A percentile compares a stretch with the other conserved stretches of the same genome.
Conservation (phyloP, 352 stramenopile genomes). For the Bremia lactucae region DNA sequence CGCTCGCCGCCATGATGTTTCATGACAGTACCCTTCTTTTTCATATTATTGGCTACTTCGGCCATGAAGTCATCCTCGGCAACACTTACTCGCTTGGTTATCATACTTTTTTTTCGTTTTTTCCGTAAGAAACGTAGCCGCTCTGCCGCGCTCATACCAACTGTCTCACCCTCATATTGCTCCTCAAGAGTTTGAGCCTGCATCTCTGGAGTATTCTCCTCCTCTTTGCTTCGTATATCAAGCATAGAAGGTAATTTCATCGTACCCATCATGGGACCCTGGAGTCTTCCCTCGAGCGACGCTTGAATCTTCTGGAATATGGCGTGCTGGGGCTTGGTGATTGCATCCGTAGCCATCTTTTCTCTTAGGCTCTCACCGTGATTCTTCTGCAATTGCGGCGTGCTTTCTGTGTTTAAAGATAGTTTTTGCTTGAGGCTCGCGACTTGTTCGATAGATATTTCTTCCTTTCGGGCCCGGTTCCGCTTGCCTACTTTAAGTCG, state of each 20-base stretch:
- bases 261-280: conserved; percentile 12
- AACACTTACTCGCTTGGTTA: conserved; percentile 35
- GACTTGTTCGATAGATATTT: not conserved
- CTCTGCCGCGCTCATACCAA: conserved; percentile 48
- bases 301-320: conserved; percentile 45
- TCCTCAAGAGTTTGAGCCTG: conserved; percentile 18
- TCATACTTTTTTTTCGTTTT: conserved; percentile 49
- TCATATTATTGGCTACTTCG: conserved; percentile 58
- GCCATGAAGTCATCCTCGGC: conserved; percentile 53
- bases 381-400: conserved; percentile 8
- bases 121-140: conserved; percentile 48
- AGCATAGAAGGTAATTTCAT: conserved; percentile 20
- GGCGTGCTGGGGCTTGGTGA: conserved; percentile 16
- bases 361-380: not conserved
- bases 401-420: not conserved
- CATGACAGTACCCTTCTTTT: conserved; percentile 37
- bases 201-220: not conserved
- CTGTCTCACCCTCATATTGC: conserved; percentile 48
- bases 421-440: not conserved
- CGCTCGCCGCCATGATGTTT: conserved; percentile 10
- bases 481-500: conserved; percentile 7
- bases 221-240: conserved; percentile 12
- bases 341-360: not conserved
- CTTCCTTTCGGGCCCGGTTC: conserved; percentile 3
- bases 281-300: conserved; percentile 35